Percentiles rank a stretch among this genome's conserved stretches.
Conservation (phyloP, 208 protist species). For the Entamoeba invadens region DNA sequence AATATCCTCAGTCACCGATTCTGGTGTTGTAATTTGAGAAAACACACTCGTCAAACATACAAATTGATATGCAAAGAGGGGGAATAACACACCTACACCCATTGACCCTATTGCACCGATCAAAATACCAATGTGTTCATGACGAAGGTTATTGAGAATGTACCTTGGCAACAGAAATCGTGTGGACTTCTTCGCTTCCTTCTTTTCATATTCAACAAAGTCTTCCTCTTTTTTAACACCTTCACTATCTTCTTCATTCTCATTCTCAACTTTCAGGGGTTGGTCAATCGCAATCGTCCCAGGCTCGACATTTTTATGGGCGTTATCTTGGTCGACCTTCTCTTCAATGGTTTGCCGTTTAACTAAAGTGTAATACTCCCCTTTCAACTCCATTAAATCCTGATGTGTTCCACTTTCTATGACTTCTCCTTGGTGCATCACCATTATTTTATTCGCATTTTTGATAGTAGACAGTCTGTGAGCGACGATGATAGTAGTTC, state of each 20-base stretch:
- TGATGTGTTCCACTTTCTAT: constrained; percentile 62
- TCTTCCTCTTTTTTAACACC: neutral
- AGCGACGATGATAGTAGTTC: constrained; percentile 70
- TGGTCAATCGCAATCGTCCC: neutral
- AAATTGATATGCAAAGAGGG: neutral
- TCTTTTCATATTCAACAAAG: neutral
- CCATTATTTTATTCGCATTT: constrained; percentile 71
- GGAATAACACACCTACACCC: neutral
- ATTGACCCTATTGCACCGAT: neutral
- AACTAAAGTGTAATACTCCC: neutral
- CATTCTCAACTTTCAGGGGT: neutral
- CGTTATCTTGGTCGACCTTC: neutral
- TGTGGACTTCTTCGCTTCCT: neutral
- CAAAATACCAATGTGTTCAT: neutral
- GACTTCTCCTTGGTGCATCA: constrained; percentile 62
- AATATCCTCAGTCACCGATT: neutral
- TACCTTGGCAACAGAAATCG: neutral
- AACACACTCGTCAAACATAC: neutral
- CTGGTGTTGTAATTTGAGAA: neutral
- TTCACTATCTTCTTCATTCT: neutral
- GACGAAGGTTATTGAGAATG: neutral
- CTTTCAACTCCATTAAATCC: constrained; percentile 40
- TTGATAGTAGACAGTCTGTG: constrained; percentile 68
- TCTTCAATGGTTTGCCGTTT: neutral
- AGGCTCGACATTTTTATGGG: too few relatives aligned